Conservation (phyloP, 495 filamentous ascomycete genomes). For the Lineolata rhizophorae region DNA sequence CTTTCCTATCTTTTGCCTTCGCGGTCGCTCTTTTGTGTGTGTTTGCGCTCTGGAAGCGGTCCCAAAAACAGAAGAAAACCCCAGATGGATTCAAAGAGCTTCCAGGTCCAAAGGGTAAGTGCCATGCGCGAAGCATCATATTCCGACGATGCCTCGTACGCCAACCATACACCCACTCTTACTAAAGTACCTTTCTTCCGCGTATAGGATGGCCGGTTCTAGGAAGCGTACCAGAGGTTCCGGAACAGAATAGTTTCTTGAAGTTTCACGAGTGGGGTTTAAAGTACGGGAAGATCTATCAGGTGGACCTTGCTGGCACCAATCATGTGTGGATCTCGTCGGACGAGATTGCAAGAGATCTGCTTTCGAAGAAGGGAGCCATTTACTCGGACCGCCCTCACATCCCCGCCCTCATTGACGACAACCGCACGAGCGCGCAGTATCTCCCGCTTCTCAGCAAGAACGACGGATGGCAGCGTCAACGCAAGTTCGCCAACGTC, state of each 20-base stretch:
- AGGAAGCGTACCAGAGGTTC: slow-evolving; percentile 36
- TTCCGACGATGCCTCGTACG: slow-evolving; percentile 2
- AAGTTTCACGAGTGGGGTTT: slow-evolving; percentile 44
- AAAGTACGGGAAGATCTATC: slow-evolving; percentile 39
- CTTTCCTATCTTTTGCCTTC: too few relatives aligned
- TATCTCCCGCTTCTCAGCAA: slow-evolving; percentile 31
- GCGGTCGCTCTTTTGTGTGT: too few relatives aligned
- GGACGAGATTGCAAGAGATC: slow-evolving; percentile 31
- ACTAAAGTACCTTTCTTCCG: neutral
- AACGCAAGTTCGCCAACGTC: slow-evolving; percentile 33
- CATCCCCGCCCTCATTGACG: slow-evolving; percentile 19
- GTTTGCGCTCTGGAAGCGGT: slow-evolving; percentile 6
- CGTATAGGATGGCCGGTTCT: slow-evolving; percentile 23
- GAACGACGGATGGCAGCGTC: slow-evolving; percentile 34
- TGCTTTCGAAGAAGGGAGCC: slow-evolving; percentile 39
- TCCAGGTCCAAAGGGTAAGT: slow-evolving; percentile 17
- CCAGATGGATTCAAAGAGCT: slow-evolving; percentile 14
- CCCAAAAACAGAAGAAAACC: slow-evolving; percentile 5
- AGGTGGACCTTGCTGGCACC: slow-evolving; percentile 28
- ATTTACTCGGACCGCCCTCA: too few relatives aligned
- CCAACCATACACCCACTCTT: neutral
- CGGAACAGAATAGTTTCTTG: slow-evolving; percentile 32
- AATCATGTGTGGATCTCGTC: slow-evolving; percentile 37
- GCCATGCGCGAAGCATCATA: neutral
- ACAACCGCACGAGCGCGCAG: slow-evolving; percentile 31